These are phyloP conservation scores for Paraphoma sp. DNA, from an alignment of 2,329 filamentous ascomycete species.

Conservation along the genomic window DNA sequence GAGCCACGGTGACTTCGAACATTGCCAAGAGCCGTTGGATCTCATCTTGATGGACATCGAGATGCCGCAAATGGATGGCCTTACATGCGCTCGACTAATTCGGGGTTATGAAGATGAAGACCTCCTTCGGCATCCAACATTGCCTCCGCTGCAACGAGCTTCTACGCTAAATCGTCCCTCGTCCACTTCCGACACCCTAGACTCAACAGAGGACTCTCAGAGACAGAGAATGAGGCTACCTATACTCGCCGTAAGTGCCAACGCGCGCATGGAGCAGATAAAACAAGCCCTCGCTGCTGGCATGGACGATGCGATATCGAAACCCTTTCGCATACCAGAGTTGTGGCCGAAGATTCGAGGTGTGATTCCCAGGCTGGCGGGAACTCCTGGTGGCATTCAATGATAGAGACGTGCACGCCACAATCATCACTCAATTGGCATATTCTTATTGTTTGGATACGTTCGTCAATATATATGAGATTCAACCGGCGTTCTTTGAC, in stretches of 20 bases:
- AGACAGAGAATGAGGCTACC: conserved; percentile 20
- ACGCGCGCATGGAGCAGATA: conserved; percentile 43
- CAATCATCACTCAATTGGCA: no score
- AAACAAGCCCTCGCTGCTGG: conserved; percentile 35
- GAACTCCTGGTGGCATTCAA: background rate
- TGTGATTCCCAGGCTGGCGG: background rate
- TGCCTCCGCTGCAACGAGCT: no score
- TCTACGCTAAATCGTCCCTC: no score
- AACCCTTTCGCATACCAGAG: conserved; percentile 33
- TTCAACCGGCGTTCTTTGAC: background rate
- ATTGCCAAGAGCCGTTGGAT: background rate
- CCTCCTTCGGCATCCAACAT: conserved; percentile 9
- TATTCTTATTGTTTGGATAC: no score
- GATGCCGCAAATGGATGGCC: conserved; percentile 45
- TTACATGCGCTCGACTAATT: conserved; percentile 37
- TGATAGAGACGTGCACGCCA: no score
- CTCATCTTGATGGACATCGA: conserved; percentile 43
- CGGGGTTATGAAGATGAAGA: conserved; percentile 34
- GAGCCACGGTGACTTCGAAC: background rate
- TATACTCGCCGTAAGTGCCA: conserved; percentile 44
- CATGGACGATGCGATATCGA: conserved; percentile 41
- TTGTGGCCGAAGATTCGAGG: conserved; percentile 8
- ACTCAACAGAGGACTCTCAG: background rate
- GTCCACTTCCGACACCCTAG: no score
- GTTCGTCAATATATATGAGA: background rate